Evolutionary conservation across 805 yeast genomes (phyloP).

Genomic region (Maudiozyma pseudohumilis): DNA sequence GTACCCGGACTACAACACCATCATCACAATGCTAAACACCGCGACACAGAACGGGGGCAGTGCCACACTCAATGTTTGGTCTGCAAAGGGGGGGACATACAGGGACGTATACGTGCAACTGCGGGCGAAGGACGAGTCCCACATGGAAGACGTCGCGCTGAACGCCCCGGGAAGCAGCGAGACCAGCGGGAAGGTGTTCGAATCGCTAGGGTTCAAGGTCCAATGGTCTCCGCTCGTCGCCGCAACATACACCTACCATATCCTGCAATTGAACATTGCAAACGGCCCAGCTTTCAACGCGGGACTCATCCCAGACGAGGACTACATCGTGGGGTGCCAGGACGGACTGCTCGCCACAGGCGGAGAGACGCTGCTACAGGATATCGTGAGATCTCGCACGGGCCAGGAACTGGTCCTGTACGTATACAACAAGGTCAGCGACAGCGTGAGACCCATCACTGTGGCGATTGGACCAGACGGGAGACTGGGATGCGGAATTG

Average conservation of each 20-base stretch:
- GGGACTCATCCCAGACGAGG: slow-evolving; percentile 76
- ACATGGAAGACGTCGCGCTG: slow-evolving; percentile 22
- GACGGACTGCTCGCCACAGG: slow-evolving; percentile 81
- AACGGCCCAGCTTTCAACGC: slow-evolving; percentile 73
- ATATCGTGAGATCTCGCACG: slow-evolving; percentile 48
- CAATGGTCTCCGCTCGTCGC: slow-evolving; percentile 71
- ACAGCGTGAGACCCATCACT: slow-evolving; percentile 76
- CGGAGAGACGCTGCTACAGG: slow-evolving; percentile 70
- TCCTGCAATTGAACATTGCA: slow-evolving; percentile 57
- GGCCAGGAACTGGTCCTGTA: slow-evolving; percentile 42
- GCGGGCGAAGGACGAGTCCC: slow-evolving; percentile 24
- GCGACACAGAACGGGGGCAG: slow-evolving; percentile 1
- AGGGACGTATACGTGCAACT: slow-evolving; percentile 32
- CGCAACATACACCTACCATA: slow-evolving; percentile 81
- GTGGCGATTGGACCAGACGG: slow-evolving; percentile 80
- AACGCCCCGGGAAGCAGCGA: slow-evolving; percentile 12
- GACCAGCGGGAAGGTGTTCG: slow-evolving; percentile 25
- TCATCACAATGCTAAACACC: slow-evolving; percentile 17
- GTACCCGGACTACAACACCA: slow-evolving; percentile 36
- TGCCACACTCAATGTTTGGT: slow-evolving; percentile 61
- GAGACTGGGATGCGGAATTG: slow-evolving; percentile 86
- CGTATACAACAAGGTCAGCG: slow-evolving; percentile 84
- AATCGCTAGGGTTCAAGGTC: slow-evolving; percentile 52
- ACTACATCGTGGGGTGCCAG: slow-evolving; percentile 79
- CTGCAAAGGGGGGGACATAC: slow-evolving; percentile 69